phyloP scores from a whole-genome alignment of 352 stramenopile genomes.

The Globisporangium emineosum region DNA sequence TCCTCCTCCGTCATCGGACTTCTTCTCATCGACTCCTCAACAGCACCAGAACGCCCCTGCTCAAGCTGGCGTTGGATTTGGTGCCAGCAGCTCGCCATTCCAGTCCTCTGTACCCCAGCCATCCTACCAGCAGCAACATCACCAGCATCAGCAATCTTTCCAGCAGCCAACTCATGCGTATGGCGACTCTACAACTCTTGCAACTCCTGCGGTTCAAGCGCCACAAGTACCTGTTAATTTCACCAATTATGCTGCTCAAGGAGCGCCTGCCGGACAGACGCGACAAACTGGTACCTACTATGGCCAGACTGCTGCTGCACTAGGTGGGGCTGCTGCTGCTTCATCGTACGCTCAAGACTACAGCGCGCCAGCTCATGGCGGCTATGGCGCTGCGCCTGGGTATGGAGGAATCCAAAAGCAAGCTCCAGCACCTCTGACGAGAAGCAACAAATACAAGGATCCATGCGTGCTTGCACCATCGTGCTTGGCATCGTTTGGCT shows the following conservation, averaged over 20 bases:
- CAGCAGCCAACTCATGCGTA: conserved; percentile 11
- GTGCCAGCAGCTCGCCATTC: conserved; percentile 1
- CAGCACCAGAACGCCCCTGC: conserved; percentile 15
- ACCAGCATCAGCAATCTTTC: conserved; percentile 13
- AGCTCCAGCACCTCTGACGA: conserved; percentile 23
- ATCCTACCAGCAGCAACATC: conserved; percentile 3
- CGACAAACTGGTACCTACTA: not conserved
- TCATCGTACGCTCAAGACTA: conserved; percentile 8
- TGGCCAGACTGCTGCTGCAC: not conserved
- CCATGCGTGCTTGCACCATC: conserved; percentile 69
- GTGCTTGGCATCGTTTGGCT: conserved; percentile 79
- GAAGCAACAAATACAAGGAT: conserved; percentile 84
- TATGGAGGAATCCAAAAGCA: conserved; percentile 6
- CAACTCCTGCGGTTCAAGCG: not conserved
- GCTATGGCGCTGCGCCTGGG: conserved; percentile 7
- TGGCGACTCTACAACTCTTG: not conserved
- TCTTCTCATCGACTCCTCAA: conserved; percentile 34
- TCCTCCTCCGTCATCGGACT: conserved; percentile 23
- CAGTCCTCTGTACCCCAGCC: not conserved
- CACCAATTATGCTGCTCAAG: conserved; percentile 6
- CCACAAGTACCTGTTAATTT: not conserved
- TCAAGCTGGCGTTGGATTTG: not conserved
- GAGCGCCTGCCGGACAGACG: not conserved
- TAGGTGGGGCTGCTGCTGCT: not conserved
- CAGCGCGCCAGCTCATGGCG: conserved; percentile 9